phyloP scores from a whole-genome alignment of 1,284 basidiomycete genomes.

The Rhodotorula sp. region DNA sequence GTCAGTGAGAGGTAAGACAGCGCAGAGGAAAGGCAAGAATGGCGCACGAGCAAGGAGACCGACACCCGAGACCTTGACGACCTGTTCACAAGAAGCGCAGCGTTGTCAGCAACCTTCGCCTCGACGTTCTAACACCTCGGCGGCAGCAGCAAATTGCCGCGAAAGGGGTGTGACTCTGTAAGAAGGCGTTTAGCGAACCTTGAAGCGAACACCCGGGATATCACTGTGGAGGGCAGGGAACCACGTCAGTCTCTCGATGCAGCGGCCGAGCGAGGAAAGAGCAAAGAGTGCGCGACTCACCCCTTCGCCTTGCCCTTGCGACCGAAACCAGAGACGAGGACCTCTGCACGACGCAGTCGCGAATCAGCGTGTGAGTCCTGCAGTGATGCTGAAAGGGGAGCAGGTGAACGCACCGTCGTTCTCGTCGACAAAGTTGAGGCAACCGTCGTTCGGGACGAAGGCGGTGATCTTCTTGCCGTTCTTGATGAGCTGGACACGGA shows the following conservation, averaged over 20 bases:
- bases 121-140: too few relatives aligned
- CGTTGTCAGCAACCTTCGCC: too few relatives aligned
- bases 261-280: neutral
- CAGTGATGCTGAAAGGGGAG: too few relatives aligned
- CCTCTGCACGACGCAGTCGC: constrained; percentile 57
- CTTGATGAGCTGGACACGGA: constrained; percentile 99
- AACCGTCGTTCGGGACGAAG: constrained; percentile 78
- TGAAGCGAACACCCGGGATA: constrained; percentile 78
- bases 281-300: neutral
- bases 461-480: constrained; percentile 86
- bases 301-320: constrained; percentile 97
- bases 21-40: neutral
- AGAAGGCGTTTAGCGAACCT: neutral
- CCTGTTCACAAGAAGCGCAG: neutral
- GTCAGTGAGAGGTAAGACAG: neutral
- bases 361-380: neutral
- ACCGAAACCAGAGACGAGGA: constrained; percentile 91
- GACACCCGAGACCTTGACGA: constrained; percentile 68
- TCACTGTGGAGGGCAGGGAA: constrained; percentile 61
- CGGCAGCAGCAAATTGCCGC: too few relatives aligned
- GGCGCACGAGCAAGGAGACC: constrained; percentile 61
- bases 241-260: neutral
- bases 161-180: too few relatives aligned
- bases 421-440: constrained; percentile 84
- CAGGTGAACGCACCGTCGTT: constrained; percentile 13